Evolutionary conservation across 768 basidiomycete genomes (phyloP), one percentile per base, ranked within the genome.

Genomic region (Hemileccinum impolitum): DNA sequence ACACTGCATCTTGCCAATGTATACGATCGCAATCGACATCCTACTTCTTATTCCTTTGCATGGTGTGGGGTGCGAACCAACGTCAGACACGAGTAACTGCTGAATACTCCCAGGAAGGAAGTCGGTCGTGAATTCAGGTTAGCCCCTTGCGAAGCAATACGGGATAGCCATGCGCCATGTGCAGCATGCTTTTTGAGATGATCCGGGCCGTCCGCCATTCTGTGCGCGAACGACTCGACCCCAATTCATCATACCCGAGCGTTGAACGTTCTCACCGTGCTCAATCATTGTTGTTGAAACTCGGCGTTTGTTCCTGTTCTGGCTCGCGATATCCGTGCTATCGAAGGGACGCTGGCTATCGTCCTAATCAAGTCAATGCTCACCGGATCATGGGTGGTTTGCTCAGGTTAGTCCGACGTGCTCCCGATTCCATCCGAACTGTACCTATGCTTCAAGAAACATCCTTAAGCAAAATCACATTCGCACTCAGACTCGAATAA

Each of bases 1-100:
- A 13, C 26, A 10, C 23, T 37, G 23, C 48, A 11, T 32, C 31
- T 39, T 31, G 12, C 18, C 36, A 17, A 43, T 62, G 52, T 64
- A 51, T 49, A 47, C 50, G 25, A 40, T 47, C 18, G 11, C 42
- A 17, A 48, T 44, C 32, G 14, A 36, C 12, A 28, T 40, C 44
- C 15, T 19, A 3, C 21, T 21, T 31, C 18, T 8, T 12, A 17
- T 50, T 35, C 12, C 35, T 35, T n/a, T 39, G 30, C 42, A 14
- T 40, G 32, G 39, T 15, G 17, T n/a, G 14, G 23, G 3, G 50
- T 7, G 18, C 47, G 9, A 34, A 15, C 31, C 36, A 9, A 25
- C n/a, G 41, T 45, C n/a, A 15, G 17, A 30, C 17, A 10, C 23
- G 26, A 26, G 32, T 25, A 15, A 26, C 13, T 4, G 3, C 14